A percentile compares a stretch with the other conserved stretches of the same genome.
These are phyloP conservation scores for Dactylellina leptospora DNA, from an alignment of 2,329 filamentous ascomycete genomes.

Conservation along the genomic window DNA sequence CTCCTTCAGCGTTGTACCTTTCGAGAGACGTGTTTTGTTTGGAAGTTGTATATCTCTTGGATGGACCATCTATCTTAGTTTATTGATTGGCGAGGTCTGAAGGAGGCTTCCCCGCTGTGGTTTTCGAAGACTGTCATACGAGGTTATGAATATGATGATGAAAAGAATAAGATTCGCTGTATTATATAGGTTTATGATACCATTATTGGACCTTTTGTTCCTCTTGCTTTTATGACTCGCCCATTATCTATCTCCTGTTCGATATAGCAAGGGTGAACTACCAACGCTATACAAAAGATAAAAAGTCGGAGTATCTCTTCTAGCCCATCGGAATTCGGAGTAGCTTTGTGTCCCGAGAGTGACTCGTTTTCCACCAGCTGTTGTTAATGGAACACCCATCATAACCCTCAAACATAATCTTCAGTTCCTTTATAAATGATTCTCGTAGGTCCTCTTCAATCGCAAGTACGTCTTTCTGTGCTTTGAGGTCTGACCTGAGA, in stretches of 20 bases:
- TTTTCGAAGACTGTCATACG: constrained; percentile 1
- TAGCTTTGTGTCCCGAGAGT: background rate
- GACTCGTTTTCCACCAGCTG: constrained; percentile 31
- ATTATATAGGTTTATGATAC: constrained; percentile 40
- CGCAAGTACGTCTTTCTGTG: constrained; percentile 38
- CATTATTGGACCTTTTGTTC: too few species aligned
- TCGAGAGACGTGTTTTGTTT: constrained; percentile 65
- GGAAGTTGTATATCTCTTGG: constrained; percentile 64
- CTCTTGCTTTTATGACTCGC: too few species aligned
- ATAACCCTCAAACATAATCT: constrained; percentile 12
- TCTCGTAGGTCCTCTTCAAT: constrained; percentile 35
- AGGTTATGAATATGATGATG: constrained; percentile 14
- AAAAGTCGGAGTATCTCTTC: too few species aligned
- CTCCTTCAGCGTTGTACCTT: constrained; percentile 65
- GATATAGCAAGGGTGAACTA: too few species aligned
- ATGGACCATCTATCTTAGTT: constrained; percentile 67
- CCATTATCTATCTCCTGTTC: too few species aligned
- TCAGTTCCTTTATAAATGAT: constrained; percentile 36
- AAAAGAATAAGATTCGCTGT: constrained; percentile 8
- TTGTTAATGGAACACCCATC: background rate
- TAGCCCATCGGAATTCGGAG: too few species aligned
- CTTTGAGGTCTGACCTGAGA: constrained; percentile 30
- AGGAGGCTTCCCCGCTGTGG: background rate
- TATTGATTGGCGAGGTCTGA: constrained; percentile 59
- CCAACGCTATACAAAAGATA: too few species aligned